These are phyloP conservation scores for Neurospora intermedia DNA, from an alignment of 495 filamentous ascomycete species.

Conservation along the genomic window DNA sequence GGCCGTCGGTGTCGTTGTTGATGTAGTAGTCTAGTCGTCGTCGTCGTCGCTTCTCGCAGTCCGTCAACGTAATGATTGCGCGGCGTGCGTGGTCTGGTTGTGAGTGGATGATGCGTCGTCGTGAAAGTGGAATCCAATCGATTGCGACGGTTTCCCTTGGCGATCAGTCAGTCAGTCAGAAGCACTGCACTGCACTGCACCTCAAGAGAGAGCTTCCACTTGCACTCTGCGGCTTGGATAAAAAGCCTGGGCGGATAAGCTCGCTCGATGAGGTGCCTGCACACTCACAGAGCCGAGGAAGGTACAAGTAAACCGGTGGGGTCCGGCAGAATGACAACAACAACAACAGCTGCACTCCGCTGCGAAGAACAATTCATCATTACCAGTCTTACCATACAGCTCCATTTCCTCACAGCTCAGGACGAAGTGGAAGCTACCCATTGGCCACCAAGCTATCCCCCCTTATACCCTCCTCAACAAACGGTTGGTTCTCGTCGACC, in stretches of 20 bases:
- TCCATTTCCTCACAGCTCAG: neutral
- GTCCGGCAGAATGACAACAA: neutral
- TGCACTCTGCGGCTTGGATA: neutral
- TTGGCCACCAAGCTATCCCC: neutral
- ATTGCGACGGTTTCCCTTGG: neutral
- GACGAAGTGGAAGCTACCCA: neutral
- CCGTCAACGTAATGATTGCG: neutral
- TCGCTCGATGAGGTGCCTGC: neutral
- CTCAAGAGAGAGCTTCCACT: neutral
- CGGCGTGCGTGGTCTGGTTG: neutral
- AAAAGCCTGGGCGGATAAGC: neutral
- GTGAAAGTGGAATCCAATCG: neutral
- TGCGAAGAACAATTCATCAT: neutral
- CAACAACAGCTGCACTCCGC: neutral
- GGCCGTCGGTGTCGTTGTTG: neutral
- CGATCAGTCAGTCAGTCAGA: too few relatives aligned
- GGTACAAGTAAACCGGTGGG: neutral
- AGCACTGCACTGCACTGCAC: too few relatives aligned
- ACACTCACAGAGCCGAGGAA: neutral
- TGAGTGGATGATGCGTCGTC: neutral
- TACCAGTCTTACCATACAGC: neutral
- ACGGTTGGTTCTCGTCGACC: neutral
- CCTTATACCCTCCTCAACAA: neutral
- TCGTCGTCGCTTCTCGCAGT: neutral
- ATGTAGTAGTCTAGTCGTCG: neutral